Evolutionary conservation across 2,329 filamentous ascomycete genomes (phyloP).

Genomic region (Tolypocladium sp.): DNA sequence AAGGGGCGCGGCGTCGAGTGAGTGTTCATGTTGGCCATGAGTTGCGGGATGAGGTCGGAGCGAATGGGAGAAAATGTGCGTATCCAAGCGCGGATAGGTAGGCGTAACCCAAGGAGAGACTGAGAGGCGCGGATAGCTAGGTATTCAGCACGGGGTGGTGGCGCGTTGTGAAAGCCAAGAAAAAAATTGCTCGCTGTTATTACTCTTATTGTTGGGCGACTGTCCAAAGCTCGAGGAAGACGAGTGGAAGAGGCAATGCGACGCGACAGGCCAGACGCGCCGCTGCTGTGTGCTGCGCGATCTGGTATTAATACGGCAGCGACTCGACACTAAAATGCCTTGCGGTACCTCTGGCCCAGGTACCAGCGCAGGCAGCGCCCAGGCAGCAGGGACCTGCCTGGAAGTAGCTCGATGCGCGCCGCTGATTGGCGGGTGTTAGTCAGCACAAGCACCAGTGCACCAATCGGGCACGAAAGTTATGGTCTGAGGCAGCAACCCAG

Average conservation of each 20-base stretch:
- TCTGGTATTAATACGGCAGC: not conserved
- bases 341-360: slow-evolving; percentile 12
- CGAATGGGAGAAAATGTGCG: not conserved
- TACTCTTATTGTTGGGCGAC: not conserved
- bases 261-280: slow-evolving; percentile 5
- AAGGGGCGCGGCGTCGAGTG: slow-evolving; percentile 28
- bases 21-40: slow-evolving; percentile 20
- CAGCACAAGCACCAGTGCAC: slow-evolving; percentile 9
- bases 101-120: not conserved
- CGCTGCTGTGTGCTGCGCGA: slow-evolving; percentile 1
- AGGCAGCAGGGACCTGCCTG: slow-evolving; percentile 21
- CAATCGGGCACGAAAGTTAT: slow-evolving; percentile 20
- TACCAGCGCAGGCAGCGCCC: slow-evolving; percentile 12
- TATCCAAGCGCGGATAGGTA: not conserved
- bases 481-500: slow-evolving; percentile 26
- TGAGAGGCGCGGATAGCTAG: not conserved
- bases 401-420: slow-evolving; percentile 7
- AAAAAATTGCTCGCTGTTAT: not conserved
- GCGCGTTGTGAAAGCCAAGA: not conserved
- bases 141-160: not conserved
- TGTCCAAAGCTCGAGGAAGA: not conserved
- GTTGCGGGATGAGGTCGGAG: not conserved
- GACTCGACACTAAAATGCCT: too few species aligned
- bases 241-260: not conserved
- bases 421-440: slow-evolving; percentile 21